These are phyloP conservation scores for Phlebiopsis gigantea DNA, from an alignment of 768 basidiomycete species.

Conservation along the genomic window DNA sequence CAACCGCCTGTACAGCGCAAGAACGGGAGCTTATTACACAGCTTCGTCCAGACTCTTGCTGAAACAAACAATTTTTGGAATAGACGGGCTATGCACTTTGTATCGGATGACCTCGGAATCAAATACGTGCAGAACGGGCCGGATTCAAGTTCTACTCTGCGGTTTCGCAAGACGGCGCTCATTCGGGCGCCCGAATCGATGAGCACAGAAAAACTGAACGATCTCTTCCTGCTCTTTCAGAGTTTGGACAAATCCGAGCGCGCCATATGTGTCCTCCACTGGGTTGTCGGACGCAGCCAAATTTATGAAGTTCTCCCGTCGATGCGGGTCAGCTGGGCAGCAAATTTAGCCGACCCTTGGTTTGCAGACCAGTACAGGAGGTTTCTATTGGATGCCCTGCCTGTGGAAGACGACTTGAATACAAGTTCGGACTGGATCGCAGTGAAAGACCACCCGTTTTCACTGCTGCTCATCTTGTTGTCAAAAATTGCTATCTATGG, in stretches of 20 bases:
- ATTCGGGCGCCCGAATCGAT: no score
- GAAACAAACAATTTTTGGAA: no score
- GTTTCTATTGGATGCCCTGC: not conserved
- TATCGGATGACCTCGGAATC: no score
- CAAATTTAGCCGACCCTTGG: not conserved
- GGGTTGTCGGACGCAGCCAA: not conserved
- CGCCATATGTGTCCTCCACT: not conserved
- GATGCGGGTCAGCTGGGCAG: not conserved
- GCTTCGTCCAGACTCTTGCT: no score
- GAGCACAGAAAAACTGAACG: no score
- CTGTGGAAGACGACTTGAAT: not conserved
- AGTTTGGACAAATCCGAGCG: not conserved
- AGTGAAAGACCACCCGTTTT: not conserved
- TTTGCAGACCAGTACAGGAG: not conserved
- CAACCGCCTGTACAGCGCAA: no score
- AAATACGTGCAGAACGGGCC: no score
- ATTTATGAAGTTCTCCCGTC: not conserved
- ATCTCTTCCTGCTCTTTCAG: no score
- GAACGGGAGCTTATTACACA: no score
- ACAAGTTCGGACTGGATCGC: not conserved
- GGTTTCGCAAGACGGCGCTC: no score
- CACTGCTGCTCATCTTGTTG: not conserved
- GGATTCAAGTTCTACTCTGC: no score
- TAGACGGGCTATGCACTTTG: no score
- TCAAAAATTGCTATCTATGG: not conserved